Evolutionary conservation across 2,329 filamentous ascomycete species (phyloP).

Genomic region (Colletotrichum sp.): DNA sequence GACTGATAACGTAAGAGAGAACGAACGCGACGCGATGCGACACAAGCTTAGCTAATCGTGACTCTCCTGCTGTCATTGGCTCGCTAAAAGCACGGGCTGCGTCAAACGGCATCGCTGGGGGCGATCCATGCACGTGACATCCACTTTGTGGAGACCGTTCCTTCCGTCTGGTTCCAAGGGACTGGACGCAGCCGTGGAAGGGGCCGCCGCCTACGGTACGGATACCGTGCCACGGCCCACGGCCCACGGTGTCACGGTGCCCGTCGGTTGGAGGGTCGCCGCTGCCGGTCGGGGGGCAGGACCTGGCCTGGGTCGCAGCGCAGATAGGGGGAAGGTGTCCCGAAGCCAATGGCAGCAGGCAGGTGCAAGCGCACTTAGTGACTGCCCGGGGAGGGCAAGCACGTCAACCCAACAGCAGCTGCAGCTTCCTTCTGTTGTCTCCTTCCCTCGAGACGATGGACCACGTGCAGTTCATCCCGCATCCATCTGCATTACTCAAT

Average conservation of each 20-base stretch:
- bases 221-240: neutral
- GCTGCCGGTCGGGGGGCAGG: neutral
- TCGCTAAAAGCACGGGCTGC: neutral
- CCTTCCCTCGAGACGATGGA: neutral
- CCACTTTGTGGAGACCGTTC: neutral
- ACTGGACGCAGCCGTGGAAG: neutral
- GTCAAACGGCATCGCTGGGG: neutral
- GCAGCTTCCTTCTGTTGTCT: neutral
- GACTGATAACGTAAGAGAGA: neutral
- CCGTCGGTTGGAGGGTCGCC: neutral
- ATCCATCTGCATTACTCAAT: neutral
- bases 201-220: neutral
- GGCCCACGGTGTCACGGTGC: neutral
- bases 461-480: neutral
- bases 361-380: neutral
- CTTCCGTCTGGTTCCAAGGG: neutral
- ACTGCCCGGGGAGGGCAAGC: neutral
- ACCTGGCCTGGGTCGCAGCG: neutral
- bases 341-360: neutral
- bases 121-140: neutral
- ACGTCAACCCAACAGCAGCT: neutral
- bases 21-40: neutral
- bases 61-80: rapidly evolving
- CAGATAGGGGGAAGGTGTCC: neutral
- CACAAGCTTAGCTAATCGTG: neutral